These are phyloP conservation scores for Hyaloscypha hepaticicola DNA, from an alignment of 495 filamentous ascomycete genomes.

Conservation along the genomic window DNA sequence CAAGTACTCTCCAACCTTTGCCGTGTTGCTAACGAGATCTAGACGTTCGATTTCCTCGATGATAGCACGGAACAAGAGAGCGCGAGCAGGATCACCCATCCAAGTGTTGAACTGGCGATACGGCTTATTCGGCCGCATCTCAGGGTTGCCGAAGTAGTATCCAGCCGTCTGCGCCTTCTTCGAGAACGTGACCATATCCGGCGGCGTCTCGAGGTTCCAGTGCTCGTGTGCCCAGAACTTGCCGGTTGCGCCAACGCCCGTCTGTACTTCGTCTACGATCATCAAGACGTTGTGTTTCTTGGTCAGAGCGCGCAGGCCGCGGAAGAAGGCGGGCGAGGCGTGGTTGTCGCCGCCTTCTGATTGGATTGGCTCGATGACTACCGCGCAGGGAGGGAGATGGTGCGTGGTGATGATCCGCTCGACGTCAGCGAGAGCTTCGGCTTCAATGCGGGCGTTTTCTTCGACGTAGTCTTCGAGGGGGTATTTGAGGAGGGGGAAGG, in stretches of 20 bases:
- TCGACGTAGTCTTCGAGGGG: constrained; percentile 79
- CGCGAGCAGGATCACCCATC: constrained; percentile 96
- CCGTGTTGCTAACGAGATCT: constrained; percentile 78
- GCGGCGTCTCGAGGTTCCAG: constrained; percentile 81
- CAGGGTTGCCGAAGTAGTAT: constrained; percentile 89
- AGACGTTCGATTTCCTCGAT: constrained; percentile 82
- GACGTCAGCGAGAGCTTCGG: constrained; percentile 82
- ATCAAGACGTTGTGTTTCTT: constrained; percentile 83
- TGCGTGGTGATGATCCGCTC: constrained; percentile 82
- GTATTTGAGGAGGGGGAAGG: constrained; percentile 89
- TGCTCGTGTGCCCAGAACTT: constrained; percentile 99
- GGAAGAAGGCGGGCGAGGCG: constrained; percentile 91
- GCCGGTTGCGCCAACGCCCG: constrained; percentile 91
- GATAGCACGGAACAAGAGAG: constrained; percentile 89
- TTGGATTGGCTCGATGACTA: constrained; percentile 94
- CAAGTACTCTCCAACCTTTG: constrained; percentile 79
- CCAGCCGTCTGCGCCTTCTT: constrained; percentile 99
- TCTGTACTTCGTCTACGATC: constrained; percentile 99
- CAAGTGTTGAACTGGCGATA: constrained; percentile 99
- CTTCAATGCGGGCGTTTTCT: constrained; percentile 82
- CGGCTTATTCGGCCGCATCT: constrained; percentile 94
- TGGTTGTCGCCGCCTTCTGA: constrained; percentile 99
- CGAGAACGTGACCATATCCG: constrained; percentile 97
- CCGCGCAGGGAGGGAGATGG: constrained; percentile 84
- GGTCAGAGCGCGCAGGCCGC: constrained; percentile 79